phyloP scores from a whole-genome alignment of 345 rosid genomes.

The Hypericum perforatum region DNA sequence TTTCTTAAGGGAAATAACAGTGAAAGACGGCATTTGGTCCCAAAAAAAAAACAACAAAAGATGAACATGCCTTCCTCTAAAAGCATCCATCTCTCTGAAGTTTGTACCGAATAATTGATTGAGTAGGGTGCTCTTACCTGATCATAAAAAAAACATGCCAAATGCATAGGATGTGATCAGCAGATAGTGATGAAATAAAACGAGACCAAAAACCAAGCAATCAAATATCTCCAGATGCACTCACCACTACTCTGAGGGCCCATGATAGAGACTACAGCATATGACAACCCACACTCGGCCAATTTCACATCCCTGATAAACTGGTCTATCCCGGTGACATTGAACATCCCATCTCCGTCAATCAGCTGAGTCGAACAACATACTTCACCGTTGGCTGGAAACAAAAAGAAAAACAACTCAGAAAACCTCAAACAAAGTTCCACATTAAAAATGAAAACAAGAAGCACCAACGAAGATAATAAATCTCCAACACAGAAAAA shows the following conservation, averaged over 20 bases:
- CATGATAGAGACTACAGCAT: conserved; percentile 95
- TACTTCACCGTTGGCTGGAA: no score
- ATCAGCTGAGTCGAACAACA: conserved; percentile 84
- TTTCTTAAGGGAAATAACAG: not conserved
- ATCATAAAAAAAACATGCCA: conserved; percentile 17
- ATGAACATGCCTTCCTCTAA: conserved; percentile 74
- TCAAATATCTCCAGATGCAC: conserved; percentile 9
- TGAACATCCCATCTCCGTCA: conserved; percentile 82
- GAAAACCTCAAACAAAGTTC: no score
- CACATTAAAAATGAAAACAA: no score
- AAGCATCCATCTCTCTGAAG: conserved; percentile 99
- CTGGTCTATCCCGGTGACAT: conserved; percentile 51
- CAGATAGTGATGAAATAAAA: not conserved
- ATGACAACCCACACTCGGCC: conserved; percentile 82
- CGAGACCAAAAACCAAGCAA: conserved; percentile 1
- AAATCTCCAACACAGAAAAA: no score
- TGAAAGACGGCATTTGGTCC: conserved; percentile 1
- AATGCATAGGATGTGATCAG: conserved; percentile 5
- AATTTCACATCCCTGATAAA: conserved; percentile 69
- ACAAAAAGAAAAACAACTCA: no score
- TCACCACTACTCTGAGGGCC: conserved; percentile 99
- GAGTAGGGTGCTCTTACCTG: conserved; percentile 96
- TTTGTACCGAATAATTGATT: conserved; percentile 85
- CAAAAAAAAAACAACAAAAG: conserved; percentile 4
- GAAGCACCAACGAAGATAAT: no score